A percentile compares a stretch with the other conserved stretches of the same genome.
These are phyloP conservation scores for Murraya paniculata DNA, from an alignment of 345 rosid genomes.

Conservation along the genomic window DNA sequence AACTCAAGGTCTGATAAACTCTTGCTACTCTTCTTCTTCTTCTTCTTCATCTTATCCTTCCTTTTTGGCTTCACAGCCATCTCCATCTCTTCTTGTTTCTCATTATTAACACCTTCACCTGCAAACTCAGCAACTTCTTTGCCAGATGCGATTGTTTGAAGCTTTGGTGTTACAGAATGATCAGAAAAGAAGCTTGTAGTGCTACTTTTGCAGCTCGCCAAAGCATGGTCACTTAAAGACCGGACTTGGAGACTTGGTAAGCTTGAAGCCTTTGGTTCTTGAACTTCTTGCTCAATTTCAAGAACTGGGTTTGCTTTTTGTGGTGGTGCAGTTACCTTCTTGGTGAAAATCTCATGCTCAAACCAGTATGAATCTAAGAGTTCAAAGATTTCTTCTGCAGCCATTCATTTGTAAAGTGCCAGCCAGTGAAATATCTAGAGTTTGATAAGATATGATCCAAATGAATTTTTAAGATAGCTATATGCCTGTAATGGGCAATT, in stretches of 20 bases:
- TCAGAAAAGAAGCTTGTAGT: slow-evolving; percentile 14
- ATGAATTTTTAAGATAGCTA: neutral
- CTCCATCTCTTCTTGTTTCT: neutral
- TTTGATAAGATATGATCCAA: neutral
- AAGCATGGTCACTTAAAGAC: slow-evolving; percentile 46
- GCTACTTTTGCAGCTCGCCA: slow-evolving; percentile 13
- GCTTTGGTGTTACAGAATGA: slow-evolving; percentile 29
- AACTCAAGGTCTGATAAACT: slow-evolving; percentile 45
- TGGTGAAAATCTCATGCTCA: slow-evolving; percentile 28
- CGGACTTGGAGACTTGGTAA: slow-evolving; percentile 26
- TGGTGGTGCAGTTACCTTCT: slow-evolving; percentile 6
- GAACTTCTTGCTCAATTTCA: slow-evolving; percentile 15
- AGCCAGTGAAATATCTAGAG: neutral
- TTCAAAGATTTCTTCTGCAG: slow-evolving; percentile 34
- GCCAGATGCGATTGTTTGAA: slow-evolving; percentile 51
- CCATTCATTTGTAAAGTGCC: slow-evolving; percentile 19
- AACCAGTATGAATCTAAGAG: slow-evolving; percentile 55
- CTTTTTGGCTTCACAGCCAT: neutral
- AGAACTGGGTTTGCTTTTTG: slow-evolving; percentile 12
- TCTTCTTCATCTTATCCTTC: slow-evolving; percentile 15
- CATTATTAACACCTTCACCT: neutral
- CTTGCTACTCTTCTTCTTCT: slow-evolving; percentile 35
- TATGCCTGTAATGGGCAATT: neutral
- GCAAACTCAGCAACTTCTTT: slow-evolving; percentile 33
- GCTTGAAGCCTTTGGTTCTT: slow-evolving; percentile 21